Conservation (phyloP, 352 stramenopile species). For the Peronospora destructor region DNA sequence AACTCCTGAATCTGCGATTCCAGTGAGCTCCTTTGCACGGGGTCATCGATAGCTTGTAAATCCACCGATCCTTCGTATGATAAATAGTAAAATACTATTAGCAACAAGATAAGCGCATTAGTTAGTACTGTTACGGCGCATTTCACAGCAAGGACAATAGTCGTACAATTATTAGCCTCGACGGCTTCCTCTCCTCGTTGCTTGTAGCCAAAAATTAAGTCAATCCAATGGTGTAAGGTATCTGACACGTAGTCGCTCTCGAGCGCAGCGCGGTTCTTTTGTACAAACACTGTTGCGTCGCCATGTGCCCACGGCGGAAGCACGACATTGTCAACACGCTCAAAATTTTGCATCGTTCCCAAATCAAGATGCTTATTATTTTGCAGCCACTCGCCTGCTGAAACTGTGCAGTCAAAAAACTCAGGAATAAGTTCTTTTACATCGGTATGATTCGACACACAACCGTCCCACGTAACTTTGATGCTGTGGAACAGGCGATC, state of each 20-base stretch:
- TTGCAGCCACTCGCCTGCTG: constrained; percentile 86
- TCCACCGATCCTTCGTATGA: constrained; percentile 84
- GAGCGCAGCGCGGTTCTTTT: constrained; percentile 90
- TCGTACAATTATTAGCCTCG: constrained; percentile 70
- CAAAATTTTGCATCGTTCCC: constrained; percentile 83
- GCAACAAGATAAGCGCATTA: constrained; percentile 4
- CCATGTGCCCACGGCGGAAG: constrained; percentile 91
- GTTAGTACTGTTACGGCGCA: not conserved
- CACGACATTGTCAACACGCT: constrained; percentile 86
- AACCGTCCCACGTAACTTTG: constrained; percentile 86
- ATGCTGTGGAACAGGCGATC: constrained; percentile 97
- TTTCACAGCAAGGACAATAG: not conserved
- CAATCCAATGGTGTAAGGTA: constrained; percentile 96
- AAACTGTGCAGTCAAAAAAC: constrained; percentile 90
- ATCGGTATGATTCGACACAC: constrained; percentile 85
- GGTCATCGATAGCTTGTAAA: constrained; percentile 78
- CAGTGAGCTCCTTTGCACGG: constrained; percentile 88
- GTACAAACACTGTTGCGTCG: constrained; percentile 86
- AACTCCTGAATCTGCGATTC: constrained; percentile 92
- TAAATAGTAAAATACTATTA: constrained; percentile 86
- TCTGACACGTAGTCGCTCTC: constrained; percentile 94
- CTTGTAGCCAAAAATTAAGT: constrained; percentile 97
- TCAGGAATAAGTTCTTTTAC: constrained; percentile 99
- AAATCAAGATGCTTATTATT: constrained; percentile 96
- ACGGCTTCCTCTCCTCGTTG: constrained; percentile 91